phyloP scores from a whole-genome alignment of 2,329 filamentous ascomycete species.

The Neopestalotiopsis clavispora region DNA sequence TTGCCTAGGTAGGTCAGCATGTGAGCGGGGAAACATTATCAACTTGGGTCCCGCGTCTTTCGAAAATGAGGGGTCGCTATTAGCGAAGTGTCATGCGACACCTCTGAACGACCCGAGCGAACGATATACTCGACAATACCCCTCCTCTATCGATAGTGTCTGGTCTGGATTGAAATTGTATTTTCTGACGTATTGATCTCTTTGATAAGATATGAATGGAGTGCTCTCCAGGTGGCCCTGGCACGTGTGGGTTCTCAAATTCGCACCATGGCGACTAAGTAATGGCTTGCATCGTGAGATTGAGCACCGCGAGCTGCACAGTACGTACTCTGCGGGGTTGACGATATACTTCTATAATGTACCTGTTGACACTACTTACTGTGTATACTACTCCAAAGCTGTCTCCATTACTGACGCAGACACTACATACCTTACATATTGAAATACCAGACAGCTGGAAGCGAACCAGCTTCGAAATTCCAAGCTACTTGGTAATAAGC shows the following conservation, averaged over 20 bases:
- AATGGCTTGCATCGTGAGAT: not conserved
- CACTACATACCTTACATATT: not conserved
- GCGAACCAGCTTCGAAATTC: not conserved
- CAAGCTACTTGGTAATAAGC: slow-evolving; percentile 1
- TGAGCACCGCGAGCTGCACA: not conserved
- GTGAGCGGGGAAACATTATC: slow-evolving; percentile 13
- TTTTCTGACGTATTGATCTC: not conserved
- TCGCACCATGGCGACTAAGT: not conserved
- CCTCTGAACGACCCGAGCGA: not conserved
- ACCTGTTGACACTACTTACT: not conserved
- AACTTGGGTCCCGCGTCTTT: slow-evolving; percentile 5
- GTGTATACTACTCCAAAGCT: not conserved
- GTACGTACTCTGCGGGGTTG: not conserved
- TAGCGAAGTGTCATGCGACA: slow-evolving; percentile 14
- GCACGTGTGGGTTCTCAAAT: not conserved
- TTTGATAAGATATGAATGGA: not conserved
- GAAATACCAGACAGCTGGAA: not conserved
- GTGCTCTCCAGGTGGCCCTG: not conserved
- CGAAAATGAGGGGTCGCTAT: slow-evolving; percentile 6
- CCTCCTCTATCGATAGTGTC: not conserved
- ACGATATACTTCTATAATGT: not conserved
- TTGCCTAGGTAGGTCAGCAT: not conserved
- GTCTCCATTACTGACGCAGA: not conserved
- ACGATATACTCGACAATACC: not conserved
- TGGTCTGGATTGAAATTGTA: not conserved